A percentile compares a stretch with the other conserved stretches of the same genome.
Conservation (phyloP, 2,329 filamentous ascomycete genomes). For the Colletotrichum horii region DNA sequence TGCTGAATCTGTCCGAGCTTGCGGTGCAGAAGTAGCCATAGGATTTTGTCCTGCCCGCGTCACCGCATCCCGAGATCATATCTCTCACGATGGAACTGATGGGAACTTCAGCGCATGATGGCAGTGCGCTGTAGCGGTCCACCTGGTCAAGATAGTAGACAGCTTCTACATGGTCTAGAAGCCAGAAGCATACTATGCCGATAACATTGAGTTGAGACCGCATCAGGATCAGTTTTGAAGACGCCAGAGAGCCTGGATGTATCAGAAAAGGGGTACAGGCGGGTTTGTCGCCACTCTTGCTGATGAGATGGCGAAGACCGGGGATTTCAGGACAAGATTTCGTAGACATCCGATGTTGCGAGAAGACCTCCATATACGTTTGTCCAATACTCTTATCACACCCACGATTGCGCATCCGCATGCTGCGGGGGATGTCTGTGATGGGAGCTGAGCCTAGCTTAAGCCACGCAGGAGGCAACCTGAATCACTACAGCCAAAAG, state of each 20-base stretch:
- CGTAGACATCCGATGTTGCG: background rate
- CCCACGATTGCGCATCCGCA: background rate
- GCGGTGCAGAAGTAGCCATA: background rate
- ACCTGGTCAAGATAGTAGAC: background rate
- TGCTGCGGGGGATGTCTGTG: background rate
- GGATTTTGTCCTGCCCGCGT: background rate
- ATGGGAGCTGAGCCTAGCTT: background rate
- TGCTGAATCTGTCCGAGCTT: background rate
- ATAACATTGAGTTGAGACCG: accelerated
- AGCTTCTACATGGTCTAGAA: background rate
- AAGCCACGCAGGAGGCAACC: background rate
- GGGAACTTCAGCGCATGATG: background rate
- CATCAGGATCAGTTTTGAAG: background rate
- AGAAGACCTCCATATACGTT: background rate
- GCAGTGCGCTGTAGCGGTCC: background rate
- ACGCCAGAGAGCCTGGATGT: background rate
- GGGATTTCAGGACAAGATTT: background rate
- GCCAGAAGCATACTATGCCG: background rate
- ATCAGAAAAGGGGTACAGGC: background rate
- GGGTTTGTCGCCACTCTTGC: background rate
- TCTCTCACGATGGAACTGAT: background rate
- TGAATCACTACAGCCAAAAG: background rate
- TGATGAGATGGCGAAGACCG: background rate
- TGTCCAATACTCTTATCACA: background rate
- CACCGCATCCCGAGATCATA: background rate